These are phyloP conservation scores for Hypoxylon sp. DNA, from an alignment of 2,329 filamentous ascomycete genomes.

Conservation along the genomic window DNA sequence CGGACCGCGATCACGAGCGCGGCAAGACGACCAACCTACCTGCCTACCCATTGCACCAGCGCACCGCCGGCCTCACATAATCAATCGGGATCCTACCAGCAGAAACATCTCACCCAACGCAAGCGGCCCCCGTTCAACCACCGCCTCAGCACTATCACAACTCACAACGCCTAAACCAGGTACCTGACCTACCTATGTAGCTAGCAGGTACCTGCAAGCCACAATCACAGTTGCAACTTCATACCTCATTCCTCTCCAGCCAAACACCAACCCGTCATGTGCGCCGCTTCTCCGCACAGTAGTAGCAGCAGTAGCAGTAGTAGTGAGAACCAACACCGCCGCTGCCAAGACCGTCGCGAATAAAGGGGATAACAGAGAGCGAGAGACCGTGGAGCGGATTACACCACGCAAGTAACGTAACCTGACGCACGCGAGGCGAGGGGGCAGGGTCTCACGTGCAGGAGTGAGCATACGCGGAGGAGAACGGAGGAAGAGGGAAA, in stretches of 20 bases:
- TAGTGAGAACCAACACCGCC: not conserved
- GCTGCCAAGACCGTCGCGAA: not conserved
- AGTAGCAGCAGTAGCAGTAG: too few species aligned
- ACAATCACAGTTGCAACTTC: not conserved
- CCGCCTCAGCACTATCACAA: not conserved
- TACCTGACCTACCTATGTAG: too few species aligned
- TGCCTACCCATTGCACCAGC: not conserved
- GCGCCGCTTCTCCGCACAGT: slow-evolving; percentile 15
- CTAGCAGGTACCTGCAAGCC: not conserved
- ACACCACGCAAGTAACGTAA: not conserved
- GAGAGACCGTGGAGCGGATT: not conserved
- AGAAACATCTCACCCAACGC: slow-evolving; percentile 14
- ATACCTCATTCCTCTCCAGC: not conserved
- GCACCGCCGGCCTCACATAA: slow-evolving; percentile 23
- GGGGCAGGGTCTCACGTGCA: not conserved
- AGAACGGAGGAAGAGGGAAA: not conserved
- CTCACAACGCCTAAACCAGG: not conserved
- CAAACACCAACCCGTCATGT: slow-evolving; percentile 30
- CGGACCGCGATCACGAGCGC: slow-evolving; percentile 37
- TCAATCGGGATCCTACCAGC: slow-evolving; percentile 14
- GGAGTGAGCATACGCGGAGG: not conserved
- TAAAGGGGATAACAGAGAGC: not conserved
- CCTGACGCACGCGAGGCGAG: not conserved
- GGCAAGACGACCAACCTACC: slow-evolving; percentile 13
- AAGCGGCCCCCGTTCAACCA: not conserved